Evolutionary conservation across 176 grass and related monocot species (phyloP), one percentile per base, ranked within the genome.

Genomic region (Oryza longistaminata): DNA sequence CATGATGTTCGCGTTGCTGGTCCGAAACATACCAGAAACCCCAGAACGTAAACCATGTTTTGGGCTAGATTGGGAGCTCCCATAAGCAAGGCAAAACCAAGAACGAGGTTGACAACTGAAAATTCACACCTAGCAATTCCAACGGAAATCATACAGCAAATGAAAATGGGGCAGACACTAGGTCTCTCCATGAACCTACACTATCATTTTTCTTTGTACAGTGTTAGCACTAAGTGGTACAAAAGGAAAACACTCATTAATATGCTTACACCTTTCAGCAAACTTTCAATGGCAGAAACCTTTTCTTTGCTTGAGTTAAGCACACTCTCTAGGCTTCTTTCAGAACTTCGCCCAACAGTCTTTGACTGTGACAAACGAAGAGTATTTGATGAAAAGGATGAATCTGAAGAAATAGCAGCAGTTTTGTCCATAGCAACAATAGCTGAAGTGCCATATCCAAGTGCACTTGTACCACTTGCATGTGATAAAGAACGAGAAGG

Each of bases 391-490:
- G 93, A 75, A 80, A 93, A 77, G 75, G 95, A 95, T 82, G 89
- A 72, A 43, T 93, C 91, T 64, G 88, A 89, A 78, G 90, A 87
- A 83, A 90, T 82, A 70, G 90, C 91, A 48, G 90, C 90, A 88
- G 83, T 88, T 82, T 92, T 99, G 84, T 99, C 96, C 96, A 99
- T 92, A 50, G 96, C 96, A 78, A 99, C 93, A 87, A 99, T 96
- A 73, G 93, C 91, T 43, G 96, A 96, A 58, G 96, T 99, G 84
- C 89, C 88, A 83, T 99, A 99, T 84, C 92, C 95, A 87, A 85
- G 72, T 81, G 87, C 61, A 75, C 87, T 71, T 88, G 93, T 83
- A 76, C 48, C 81, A 62, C 73, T 81, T 70, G 88, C 60, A 92
- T 94, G 87, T 75, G 91, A 93, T 83, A 52, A 73, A 64, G 80